phyloP scores from a whole-genome alignment of 257 asterid species.

The Agastache rugosa region DNA sequence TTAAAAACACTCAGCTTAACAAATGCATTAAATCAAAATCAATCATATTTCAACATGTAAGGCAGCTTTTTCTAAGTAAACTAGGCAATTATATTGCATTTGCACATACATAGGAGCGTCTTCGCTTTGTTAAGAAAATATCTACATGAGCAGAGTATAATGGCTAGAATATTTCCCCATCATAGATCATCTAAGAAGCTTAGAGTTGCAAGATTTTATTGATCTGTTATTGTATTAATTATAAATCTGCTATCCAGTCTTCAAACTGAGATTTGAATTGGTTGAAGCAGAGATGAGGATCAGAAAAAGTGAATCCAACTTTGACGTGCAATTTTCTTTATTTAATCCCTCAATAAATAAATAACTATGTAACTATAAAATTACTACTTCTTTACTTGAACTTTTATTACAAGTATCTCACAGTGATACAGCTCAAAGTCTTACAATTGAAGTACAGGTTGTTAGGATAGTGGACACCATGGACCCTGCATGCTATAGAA shows the following conservation, averaged over 20 bases:
- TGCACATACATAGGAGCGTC: neutral
- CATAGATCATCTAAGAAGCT: conserved; percentile 1
- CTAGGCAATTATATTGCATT: conserved; percentile 11
- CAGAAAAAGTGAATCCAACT: neutral
- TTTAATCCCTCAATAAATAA: neutral
- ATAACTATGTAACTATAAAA: neutral
- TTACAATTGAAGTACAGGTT: neutral
- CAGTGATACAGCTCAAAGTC: conserved; percentile 1
- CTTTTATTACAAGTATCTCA: conserved; percentile 6
- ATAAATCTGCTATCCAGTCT: conserved; percentile 11
- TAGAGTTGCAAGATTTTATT: neutral
- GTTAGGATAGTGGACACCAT: conserved; percentile 10
- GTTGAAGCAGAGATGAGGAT: conserved; percentile 8
- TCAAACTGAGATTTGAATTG: conserved; percentile 6
- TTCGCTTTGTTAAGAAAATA: conserved; percentile 10
- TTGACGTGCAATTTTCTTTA: neutral
- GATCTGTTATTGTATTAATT: neutral
- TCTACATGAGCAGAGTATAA: conserved; percentile 13
- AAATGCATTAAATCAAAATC: conserved; percentile 16
- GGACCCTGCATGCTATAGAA: neutral
- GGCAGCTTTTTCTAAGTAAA: conserved; percentile 29
- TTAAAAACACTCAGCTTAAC: neutral
- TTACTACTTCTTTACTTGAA: conserved; percentile 10
- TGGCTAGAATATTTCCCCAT: conserved; percentile 5
- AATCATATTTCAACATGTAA: conserved; percentile 24